Conservation (phyloP, 768 basidiomycete genomes). For the Jaapia argillacea region DNA sequence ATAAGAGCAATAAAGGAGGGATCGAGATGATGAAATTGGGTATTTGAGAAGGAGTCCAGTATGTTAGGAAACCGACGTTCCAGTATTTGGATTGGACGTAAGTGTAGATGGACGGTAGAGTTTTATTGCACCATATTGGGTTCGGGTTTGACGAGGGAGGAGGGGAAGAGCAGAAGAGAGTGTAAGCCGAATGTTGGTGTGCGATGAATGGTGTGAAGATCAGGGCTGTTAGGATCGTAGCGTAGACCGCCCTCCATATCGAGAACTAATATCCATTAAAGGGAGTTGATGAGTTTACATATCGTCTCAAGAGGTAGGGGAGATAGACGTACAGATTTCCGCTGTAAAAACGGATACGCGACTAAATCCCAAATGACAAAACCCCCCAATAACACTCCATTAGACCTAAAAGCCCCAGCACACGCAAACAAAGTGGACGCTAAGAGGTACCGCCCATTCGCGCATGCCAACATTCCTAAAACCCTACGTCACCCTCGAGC, state of each 20-base stretch:
- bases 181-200: slow-evolving; percentile 63
- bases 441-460: slow-evolving; percentile 34
- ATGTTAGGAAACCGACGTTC: slow-evolving; percentile 75
- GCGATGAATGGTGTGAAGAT: slow-evolving; percentile 56
- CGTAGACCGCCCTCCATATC: slow-evolving; percentile 21
- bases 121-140: slow-evolving; percentile 71
- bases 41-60: slow-evolving; percentile 76
- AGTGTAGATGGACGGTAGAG: slow-evolving; percentile 65
- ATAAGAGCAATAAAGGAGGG: slow-evolving; percentile 52
- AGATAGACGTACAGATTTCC: too few relatives aligned
- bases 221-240: slow-evolving; percentile 32
- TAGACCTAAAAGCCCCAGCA: slow-evolving; percentile 64
- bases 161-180: slow-evolving; percentile 43
- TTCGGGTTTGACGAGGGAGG: slow-evolving; percentile 13
- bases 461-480: slow-evolving; percentile 54
- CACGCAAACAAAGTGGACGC: slow-evolving; percentile 55
- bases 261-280: too few relatives aligned
- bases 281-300: too few relatives aligned
- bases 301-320: neutral
- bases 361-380: slow-evolving; percentile 72
- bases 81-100: slow-evolving; percentile 83
- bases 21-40: slow-evolving; percentile 82
- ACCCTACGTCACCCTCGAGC: neutral
- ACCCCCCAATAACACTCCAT: slow-evolving; percentile 66
- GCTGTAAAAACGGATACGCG: slow-evolving; percentile 38